phyloP scores from a whole-genome alignment of 768 basidiomycete species.

The Hirschioporus abietinus region DNA sequence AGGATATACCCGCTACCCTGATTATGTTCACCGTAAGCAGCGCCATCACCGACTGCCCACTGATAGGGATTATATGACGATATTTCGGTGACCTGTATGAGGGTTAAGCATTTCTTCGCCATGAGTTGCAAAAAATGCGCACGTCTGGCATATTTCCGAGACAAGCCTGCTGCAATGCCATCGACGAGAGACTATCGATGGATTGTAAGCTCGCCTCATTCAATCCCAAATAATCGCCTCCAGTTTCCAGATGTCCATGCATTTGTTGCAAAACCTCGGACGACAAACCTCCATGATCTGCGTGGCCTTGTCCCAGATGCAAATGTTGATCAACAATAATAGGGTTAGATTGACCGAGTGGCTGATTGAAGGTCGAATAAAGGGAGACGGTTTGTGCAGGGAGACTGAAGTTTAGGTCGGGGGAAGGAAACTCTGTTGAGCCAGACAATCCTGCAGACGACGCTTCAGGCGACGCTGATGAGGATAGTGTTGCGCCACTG shows the following conservation, averaged over 20 bases:
- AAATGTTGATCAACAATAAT: background rate
- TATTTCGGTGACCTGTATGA: background rate
- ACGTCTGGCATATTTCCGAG: background rate
- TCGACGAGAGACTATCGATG: background rate
- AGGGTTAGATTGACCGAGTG: background rate
- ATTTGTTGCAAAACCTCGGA: background rate
- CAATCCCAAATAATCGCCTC: background rate
- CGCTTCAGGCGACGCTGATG: background rate
- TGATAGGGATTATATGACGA: background rate
- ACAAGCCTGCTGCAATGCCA: background rate
- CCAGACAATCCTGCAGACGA: background rate
- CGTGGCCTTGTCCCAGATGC: background rate
- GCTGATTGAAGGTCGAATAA: background rate
- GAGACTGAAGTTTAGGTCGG: constrained; percentile 1
- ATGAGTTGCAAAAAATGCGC: background rate
- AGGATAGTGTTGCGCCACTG: constrained; percentile 2
- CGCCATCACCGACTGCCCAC: background rate
- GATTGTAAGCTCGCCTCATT: background rate
- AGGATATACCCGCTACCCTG: background rate
- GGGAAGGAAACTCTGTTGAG: constrained; percentile 5
- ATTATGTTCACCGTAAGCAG: background rate
- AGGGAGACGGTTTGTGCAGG: background rate
- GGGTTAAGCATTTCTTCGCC: background rate
- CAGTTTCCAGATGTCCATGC: background rate
- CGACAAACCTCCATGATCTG: background rate